Evolutionary conservation across 2,329 filamentous ascomycete species (phyloP).

Genomic region (Colletotrichum destructivum): DNA sequence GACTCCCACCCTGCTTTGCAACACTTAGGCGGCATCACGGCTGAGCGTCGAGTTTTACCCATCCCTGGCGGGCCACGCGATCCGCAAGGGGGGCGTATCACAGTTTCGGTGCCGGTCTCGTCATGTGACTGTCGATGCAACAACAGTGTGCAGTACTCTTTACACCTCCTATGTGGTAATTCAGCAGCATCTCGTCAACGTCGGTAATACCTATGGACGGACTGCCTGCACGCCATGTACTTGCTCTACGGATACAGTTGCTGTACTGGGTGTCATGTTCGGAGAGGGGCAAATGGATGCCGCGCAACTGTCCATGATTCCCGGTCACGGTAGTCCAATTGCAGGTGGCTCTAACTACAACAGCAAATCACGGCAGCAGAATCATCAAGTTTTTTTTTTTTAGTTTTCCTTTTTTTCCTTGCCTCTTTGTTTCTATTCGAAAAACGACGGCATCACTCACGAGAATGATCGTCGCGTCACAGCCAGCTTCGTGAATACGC

Average conservation of each 20-base stretch:
- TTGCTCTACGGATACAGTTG: not conserved
- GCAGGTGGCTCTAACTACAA: not conserved
- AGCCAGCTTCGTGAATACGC: not conserved
- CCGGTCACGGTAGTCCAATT: not conserved
- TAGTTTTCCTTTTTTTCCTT: too few species aligned
- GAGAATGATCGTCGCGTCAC: too few species aligned
- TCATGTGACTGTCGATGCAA: constrained; percentile 38
- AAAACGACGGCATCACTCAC: not conserved
- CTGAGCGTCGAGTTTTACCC: constrained; percentile 24
- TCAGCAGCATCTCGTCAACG: not conserved
- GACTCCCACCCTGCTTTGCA: constrained; percentile 10
- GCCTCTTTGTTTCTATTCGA: too few species aligned
- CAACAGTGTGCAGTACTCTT: not conserved
- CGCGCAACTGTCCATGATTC: not conserved
- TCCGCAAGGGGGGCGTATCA: constrained; percentile 34
- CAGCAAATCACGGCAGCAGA: not conserved
- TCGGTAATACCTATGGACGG: not conserved
- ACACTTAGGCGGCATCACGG: constrained; percentile 28
- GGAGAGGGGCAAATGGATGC: not conserved
- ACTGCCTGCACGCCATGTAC: not conserved
- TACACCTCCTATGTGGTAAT: not conserved
- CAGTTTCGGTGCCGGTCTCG: constrained; percentile 35
- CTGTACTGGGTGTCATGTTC: constrained; percentile 13
- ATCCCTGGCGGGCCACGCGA: constrained; percentile 40
- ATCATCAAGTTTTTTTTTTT: not conserved